Evolutionary conservation across 345 rosid genomes (phyloP).

Genomic region (Euphorbia peplus): DNA sequence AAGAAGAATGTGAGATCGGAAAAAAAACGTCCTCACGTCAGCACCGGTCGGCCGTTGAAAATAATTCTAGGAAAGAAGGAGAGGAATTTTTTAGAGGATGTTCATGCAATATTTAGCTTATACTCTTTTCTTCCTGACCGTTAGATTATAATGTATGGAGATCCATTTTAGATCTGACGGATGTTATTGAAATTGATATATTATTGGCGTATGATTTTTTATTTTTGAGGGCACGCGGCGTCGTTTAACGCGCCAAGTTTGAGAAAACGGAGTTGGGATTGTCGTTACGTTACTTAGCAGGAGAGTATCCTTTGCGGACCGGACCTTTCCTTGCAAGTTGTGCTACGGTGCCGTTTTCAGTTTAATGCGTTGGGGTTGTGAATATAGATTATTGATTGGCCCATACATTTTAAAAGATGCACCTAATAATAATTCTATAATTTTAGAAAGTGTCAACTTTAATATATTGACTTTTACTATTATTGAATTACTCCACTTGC

Average conservation of each 20-base stretch:
- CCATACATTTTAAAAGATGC: neutral
- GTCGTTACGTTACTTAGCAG: neutral
- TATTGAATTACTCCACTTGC: neutral
- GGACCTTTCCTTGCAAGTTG: no score
- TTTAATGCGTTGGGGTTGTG: neutral
- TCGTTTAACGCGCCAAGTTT: neutral
- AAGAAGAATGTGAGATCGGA: conserved; percentile 18
- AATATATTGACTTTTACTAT: neutral
- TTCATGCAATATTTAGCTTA: neutral
- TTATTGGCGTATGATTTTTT: neutral
- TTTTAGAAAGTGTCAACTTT: neutral
- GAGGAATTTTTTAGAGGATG: neutral
- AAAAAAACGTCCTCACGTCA: conserved; percentile 10
- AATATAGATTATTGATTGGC: neutral
- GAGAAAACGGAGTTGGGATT: neutral
- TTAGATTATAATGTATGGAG: conserved; percentile 6
- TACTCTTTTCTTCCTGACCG: conserved; percentile 1
- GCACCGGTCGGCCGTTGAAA: conserved; percentile 26
- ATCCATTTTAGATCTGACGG: conserved; percentile 5
- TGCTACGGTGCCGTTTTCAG: neutral
- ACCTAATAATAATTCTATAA: neutral
- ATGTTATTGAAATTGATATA: neutral
- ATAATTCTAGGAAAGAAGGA: neutral
- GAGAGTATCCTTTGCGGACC: no score
- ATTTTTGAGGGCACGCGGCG: neutral